These are phyloP conservation scores for Neurospora cerealis DNA, from an alignment of 495 filamentous ascomycete species.

Conservation along the genomic window DNA sequence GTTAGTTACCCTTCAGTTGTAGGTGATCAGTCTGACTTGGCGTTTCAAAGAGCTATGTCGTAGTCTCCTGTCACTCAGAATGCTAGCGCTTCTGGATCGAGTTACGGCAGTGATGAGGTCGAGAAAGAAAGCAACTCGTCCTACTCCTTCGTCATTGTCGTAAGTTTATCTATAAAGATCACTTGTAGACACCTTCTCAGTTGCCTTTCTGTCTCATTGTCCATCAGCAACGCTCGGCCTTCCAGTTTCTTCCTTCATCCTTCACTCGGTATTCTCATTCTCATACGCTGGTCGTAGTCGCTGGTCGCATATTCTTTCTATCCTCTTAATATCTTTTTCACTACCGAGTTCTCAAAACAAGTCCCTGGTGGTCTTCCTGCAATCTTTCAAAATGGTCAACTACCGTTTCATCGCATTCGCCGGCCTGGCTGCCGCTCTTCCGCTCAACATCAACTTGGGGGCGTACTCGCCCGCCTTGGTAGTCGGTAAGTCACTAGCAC, in stretches of 20 bases:
- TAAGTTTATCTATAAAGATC: not conserved
- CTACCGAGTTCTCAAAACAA: not conserved
- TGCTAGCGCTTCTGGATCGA: not conserved
- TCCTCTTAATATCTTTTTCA: conserved; percentile 2
- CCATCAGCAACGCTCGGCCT: conserved; percentile 25
- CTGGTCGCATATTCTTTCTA: conserved; percentile 24
- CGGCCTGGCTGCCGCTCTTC: conserved; percentile 37
- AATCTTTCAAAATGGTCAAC: conserved; percentile 29
- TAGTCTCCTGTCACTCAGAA: not conserved
- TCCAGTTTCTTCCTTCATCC: conserved; percentile 19
- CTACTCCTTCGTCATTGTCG: not conserved
- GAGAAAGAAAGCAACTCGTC: not conserved
- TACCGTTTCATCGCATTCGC: conserved; percentile 31
- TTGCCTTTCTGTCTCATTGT: conserved; percentile 21
- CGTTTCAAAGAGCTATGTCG: not conserved
- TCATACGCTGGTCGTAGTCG: conserved; percentile 29
- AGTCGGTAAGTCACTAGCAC: conserved; percentile 14
- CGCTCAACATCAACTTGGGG: conserved; percentile 51
- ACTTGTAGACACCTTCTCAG: not conserved
- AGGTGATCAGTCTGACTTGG: not conserved
- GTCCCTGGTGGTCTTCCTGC: conserved; percentile 1
- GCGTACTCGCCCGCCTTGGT: conserved; percentile 48
- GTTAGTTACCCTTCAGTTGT: not conserved
- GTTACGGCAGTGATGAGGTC: not conserved
- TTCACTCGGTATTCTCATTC: conserved; percentile 8